Base-by-base conservation (phyloP, 371 early-diverging fungal species). In the Rhizopus stolonifer region DNA sequence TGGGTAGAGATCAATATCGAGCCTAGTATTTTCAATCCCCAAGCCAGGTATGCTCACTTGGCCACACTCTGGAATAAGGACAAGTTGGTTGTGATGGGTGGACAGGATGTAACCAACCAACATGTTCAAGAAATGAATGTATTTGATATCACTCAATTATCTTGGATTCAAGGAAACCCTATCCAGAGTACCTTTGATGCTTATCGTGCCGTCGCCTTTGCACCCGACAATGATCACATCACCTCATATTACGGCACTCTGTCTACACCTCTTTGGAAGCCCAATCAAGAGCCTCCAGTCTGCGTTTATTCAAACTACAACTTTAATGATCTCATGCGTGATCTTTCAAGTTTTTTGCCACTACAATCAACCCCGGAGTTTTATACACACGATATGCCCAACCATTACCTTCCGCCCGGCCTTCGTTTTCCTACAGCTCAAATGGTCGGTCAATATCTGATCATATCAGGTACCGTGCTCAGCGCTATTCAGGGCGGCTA, bases 271-370 rank as follows among this genome's bases (percentile, higher is more conserved):
- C 58, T 63, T 51, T 63, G 63, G 63, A 31, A 61, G 3, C 48
- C 40, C 11, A 14, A 22, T 2, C 24, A 38, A 0, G 31, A 45
- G 7, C 47, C 52, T 7, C 84, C 84, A 0, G 69, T 79, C 11
- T 85, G 81, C 47, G 64, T 89, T 17, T 91, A 89, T 66, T 85
- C 89, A 54, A 91, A 90, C 62, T 88, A 88, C 68, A 90, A 90
- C 61, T 91, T 91, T 60, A 79, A 80, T 2, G 79, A 87, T 17
- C 81, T 89, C 49, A 80, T 82, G 55, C 83, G 90, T 15, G 86
- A 87, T 39, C 70, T 91, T 11, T 88, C 87, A 65, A 69, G 81
- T 19, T 72, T 91, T 26, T 73, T 5, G 75, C 85, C 32, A 0
- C 44, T 60, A 32, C 38, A 39, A 18, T 17, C 62, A 14, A 18